Evolutionary conservation across 805 yeast species (phyloP).

Genomic region (Wickerhamiella galacta): DNA sequence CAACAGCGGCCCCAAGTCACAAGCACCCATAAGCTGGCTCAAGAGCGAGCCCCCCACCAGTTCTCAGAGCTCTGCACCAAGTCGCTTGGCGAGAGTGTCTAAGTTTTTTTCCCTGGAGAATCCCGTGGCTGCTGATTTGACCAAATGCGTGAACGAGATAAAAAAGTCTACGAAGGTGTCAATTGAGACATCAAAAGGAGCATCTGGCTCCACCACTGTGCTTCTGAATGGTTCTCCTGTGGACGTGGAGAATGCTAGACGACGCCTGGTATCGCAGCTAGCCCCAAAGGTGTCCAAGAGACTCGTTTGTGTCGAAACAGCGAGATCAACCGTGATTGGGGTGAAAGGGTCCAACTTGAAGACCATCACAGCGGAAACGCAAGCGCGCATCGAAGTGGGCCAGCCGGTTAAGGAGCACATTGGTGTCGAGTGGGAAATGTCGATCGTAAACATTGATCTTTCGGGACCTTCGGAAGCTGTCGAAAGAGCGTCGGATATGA

Average conservation of each 20-base stretch:
- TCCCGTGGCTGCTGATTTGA: slow-evolving; percentile 1
- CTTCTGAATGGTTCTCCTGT: slow-evolving; percentile 10
- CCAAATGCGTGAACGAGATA: slow-evolving; percentile 2
- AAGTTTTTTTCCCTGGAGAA: slow-evolving; percentile 1
- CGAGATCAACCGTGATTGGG: slow-evolving; percentile 13
- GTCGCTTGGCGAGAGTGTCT: no score
- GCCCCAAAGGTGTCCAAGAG: slow-evolving; percentile 6
- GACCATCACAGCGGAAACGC: slow-evolving; percentile 3
- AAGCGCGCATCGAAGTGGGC: slow-evolving; percentile 6
- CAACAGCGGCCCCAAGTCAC: no score
- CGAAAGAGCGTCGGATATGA: slow-evolving; percentile 50
- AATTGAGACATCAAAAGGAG: slow-evolving; percentile 10
- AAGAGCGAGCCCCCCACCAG: no score
- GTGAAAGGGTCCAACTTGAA: slow-evolving; percentile 10
- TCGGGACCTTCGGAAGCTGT: slow-evolving; percentile 81
- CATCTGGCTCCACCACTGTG: slow-evolving; percentile 9
- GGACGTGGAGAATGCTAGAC: slow-evolving; percentile 6
- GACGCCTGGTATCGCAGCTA: slow-evolving; percentile 5
- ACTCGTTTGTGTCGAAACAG: slow-evolving; percentile 7
- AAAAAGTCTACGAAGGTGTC: slow-evolving; percentile 4
- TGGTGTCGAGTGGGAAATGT: slow-evolving; percentile 8
- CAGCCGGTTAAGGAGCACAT: slow-evolving; percentile 1
- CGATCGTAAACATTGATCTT: slow-evolving; percentile 42
- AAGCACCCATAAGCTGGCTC: no score
- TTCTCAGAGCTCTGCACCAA: no score